A percentile compares a stretch with the other conserved stretches of the same genome.
These are phyloP conservation scores for Fusarium annulatum DNA, from an alignment of 2,329 filamentous ascomycete genomes.

Conservation along the genomic window DNA sequence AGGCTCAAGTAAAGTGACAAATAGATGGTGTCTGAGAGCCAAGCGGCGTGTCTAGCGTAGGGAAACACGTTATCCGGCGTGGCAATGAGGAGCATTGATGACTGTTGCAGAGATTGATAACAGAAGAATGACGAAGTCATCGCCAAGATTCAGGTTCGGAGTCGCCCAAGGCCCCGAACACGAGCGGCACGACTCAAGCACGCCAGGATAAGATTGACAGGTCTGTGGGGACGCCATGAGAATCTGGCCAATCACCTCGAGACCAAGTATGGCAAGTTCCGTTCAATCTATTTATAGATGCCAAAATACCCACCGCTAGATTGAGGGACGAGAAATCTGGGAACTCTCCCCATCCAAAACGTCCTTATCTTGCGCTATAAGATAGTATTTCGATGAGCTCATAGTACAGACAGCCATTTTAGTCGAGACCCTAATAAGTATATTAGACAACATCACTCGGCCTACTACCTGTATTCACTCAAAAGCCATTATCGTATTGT, in stretches of 20 bases:
- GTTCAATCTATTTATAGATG: not conserved
- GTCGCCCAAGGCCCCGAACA: not conserved
- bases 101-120: not conserved
- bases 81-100: too few relatives aligned
- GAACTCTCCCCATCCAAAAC: not conserved
- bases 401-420: too few relatives aligned
- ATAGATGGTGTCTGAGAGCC: not conserved
- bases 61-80: rapidly evolving
- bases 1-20: not conserved
- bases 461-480: too few relatives aligned
- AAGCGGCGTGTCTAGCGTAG: not conserved
- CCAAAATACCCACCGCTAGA: not conserved
- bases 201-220: not conserved
- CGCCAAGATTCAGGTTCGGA: not conserved
- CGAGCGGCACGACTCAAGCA: not conserved
- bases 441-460: too few relatives aligned
- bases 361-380: not conserved
- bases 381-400: too few relatives aligned
- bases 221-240: not conserved
- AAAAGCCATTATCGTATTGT: too few relatives aligned
- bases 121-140: not conserved
- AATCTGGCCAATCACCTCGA: rapidly evolving
- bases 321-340: not conserved
- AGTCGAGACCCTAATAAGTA: too few relatives aligned
- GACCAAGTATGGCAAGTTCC: not conserved